Base-by-base conservation (phyloP, 257 asterid species). In the Pogostemon cablin region DNA sequence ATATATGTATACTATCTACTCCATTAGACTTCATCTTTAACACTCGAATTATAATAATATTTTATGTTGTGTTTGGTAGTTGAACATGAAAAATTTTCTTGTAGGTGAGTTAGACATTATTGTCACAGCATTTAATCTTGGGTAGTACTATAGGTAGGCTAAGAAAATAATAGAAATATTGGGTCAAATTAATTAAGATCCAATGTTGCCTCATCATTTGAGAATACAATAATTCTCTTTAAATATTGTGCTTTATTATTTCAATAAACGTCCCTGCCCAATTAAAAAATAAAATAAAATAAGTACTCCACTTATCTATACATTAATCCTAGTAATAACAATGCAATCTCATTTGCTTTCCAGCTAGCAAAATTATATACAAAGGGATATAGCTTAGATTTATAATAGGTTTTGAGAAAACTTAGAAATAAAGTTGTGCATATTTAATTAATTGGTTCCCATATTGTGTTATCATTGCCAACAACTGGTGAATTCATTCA, bases 301-400 rank as follows among this genome's bases (percentile, higher is more conserved):
- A 25, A 25, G 32, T 25, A 25, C 15, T 15, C 15, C 15, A 15
- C 32, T 25, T 25, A 25, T 25, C 1, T 25, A 25, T 1, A 25
- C 32, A 25, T 25, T 25, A 25, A 25, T 25, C 32, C 32, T 0
- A 25, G 32, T 25, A 25, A 25, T 25, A 25, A 25, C 20, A 34
- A 35, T 37, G 3, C 6, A 20, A 12, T 40, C 10, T 62, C 11
- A 37, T 43, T 65, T 44, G 48, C 72, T 71, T 77, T 77, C 71
- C 81, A 77, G 78, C 74, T 72, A 41, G 74, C 74, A 71, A 76
- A 59, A 72, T 72, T 77, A 50, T 37, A 77, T 15, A 5, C 50
- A 69, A 65, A 71, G 77, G 60, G 62, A 54, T 52, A 46, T 48
- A 48, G 6, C 32, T 25, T 3, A 1, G 69, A 64, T 25, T 25